phyloP scores from a whole-genome alignment of 805 yeast genomes.

The Cyberlindnera misumaiensis region DNA sequence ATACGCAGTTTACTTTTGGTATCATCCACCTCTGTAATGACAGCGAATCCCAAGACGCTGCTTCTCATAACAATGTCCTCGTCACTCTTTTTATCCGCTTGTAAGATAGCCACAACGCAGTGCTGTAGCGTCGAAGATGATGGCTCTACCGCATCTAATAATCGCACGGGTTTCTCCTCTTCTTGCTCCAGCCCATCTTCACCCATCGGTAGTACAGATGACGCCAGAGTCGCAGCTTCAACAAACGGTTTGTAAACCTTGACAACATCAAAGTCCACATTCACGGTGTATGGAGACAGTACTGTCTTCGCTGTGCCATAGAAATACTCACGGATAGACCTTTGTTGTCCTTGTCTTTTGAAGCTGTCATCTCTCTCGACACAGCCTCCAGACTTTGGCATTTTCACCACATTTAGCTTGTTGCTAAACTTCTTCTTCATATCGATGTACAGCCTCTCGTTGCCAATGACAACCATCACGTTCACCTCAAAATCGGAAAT shows the following conservation, averaged over 20 bases:
- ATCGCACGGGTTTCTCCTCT: conserved; percentile 16
- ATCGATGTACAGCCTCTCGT: conserved; percentile 62
- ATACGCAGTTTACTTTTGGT: conserved; percentile 59
- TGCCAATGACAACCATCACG: conserved; percentile 64
- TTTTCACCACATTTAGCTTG: conserved; percentile 39
- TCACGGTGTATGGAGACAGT: conserved; percentile 81
- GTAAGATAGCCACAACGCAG: conserved; percentile 61
- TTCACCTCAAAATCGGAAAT: conserved; percentile 54
- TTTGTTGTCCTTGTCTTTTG: conserved; percentile 65
- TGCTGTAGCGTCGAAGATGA: conserved; percentile 58
- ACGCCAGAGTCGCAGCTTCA: conserved; percentile 8
- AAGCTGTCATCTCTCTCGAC: conserved; percentile 67
- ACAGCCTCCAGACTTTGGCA: conserved; percentile 70
- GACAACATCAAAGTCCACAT: conserved; percentile 57
- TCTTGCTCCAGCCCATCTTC: conserved; percentile 23
- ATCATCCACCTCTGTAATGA: conserved; percentile 56
- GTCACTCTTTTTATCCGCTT: conserved; percentile 40
- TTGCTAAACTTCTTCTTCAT: conserved; percentile 43
- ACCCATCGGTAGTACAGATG: conserved; percentile 23
- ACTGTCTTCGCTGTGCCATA: conserved; percentile 66
- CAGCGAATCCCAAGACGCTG: conserved; percentile 73
- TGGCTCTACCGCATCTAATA: conserved; percentile 34
- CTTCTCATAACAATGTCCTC: conserved; percentile 43
- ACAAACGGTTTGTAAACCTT: conserved; percentile 51
- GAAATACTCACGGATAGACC: conserved; percentile 78